These are phyloP conservation scores for Cochlearia excelsa DNA, from an alignment of 345 rosid species.

Conservation along the genomic window DNA sequence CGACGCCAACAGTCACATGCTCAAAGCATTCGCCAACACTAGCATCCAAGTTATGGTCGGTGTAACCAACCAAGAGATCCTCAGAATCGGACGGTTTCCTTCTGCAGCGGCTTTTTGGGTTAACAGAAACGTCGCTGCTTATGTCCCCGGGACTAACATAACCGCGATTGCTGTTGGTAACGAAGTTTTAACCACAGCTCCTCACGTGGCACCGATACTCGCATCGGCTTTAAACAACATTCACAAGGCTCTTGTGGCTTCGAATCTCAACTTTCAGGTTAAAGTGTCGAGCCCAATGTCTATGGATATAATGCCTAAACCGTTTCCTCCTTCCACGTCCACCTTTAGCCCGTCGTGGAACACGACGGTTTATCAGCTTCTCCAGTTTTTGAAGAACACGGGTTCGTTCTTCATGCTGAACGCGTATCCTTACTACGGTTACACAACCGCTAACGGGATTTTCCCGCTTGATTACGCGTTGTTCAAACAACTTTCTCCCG, in stretches of 20 bases:
- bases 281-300: slow-evolving; percentile 86
- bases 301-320: slow-evolving; percentile 75
- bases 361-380: slow-evolving; percentile 72
- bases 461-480: slow-evolving; percentile 90
- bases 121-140: slow-evolving; percentile 70
- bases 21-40: slow-evolving; percentile 79
- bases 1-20: slow-evolving; percentile 77
- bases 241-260: slow-evolving; percentile 82
- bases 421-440: slow-evolving; percentile 91
- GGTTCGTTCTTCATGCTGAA: slow-evolving; percentile 83
- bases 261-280: slow-evolving; percentile 68
- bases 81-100: slow-evolving; percentile 72
- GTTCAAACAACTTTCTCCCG: slow-evolving; percentile 62
- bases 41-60: slow-evolving; percentile 83
- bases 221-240: slow-evolving; percentile 81
- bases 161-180: slow-evolving; percentile 95
- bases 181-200: slow-evolving; percentile 73
- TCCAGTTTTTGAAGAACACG: slow-evolving; percentile 89
- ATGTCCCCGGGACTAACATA: slow-evolving; percentile 83
- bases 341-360: slow-evolving; percentile 73
- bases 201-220: slow-evolving; percentile 70
- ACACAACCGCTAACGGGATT: slow-evolving; percentile 73
- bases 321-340: slow-evolving; percentile 93
- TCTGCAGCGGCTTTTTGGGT: slow-evolving; percentile 87
- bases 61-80: slow-evolving; percentile 71